phyloP scores from a whole-genome alignment of 2,329 filamentous ascomycete species.

The Fusarium sp. region DNA sequence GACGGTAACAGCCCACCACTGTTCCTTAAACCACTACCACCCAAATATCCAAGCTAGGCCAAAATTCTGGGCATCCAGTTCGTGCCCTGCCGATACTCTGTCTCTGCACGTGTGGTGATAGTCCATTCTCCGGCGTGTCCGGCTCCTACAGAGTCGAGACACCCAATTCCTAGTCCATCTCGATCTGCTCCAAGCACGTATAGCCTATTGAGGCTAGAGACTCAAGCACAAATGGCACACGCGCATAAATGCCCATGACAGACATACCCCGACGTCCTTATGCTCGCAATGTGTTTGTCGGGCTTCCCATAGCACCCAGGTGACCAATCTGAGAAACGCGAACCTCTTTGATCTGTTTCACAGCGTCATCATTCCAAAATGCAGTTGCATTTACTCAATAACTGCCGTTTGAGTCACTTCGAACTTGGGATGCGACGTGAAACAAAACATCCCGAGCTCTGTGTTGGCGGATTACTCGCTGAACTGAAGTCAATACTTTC shows the following conservation, averaged over 20 bases:
- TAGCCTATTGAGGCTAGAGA: conserved; percentile 29
- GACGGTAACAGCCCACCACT: conserved; percentile 12
- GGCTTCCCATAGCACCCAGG: conserved; percentile 2
- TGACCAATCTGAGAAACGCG: conserved; percentile 2
- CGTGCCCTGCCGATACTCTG: conserved; percentile 23
- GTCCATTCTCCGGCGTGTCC: conserved; percentile 27
- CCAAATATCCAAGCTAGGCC: conserved; percentile 18
- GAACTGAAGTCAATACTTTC: not conserved
- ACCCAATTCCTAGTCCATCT: conserved; percentile 28
- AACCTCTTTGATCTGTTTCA: conserved; percentile 18
- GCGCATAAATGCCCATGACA: conserved; percentile 11
- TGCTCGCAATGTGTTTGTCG: conserved; percentile 8
- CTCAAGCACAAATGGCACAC: conserved; percentile 29
- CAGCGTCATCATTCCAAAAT: conserved; percentile 22
- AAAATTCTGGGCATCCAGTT: conserved; percentile 11
- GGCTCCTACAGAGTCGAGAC: conserved; percentile 3
- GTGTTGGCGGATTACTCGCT: not conserved
- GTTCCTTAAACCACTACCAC: conserved; percentile 31
- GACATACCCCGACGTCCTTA: conserved; percentile 1
- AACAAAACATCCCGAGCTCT: not conserved
- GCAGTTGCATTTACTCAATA: conserved; percentile 6
- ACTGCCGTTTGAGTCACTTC: conserved; percentile 17
- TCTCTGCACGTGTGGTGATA: conserved; percentile 34
- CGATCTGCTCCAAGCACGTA: conserved; percentile 23
- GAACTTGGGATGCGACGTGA: conserved; percentile 13